These are phyloP conservation scores for Xylaria grammica DNA, from an alignment of 495 filamentous ascomycete genomes.

Conservation along the genomic window DNA sequence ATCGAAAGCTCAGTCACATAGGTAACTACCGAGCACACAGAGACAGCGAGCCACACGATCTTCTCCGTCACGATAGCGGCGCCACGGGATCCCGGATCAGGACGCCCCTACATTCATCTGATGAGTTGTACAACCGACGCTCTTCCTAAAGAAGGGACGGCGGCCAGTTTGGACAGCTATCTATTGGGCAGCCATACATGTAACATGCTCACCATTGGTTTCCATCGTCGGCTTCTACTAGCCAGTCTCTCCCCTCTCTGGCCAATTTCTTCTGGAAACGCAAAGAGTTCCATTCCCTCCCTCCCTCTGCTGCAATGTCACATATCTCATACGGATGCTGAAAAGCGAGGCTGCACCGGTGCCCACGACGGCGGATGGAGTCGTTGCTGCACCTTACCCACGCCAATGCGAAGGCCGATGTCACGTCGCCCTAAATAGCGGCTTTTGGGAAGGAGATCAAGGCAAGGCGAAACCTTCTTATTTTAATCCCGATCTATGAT, in stretches of 20 bases:
- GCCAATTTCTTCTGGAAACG: too few relatives aligned
- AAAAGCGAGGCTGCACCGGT: slow-evolving; percentile 17
- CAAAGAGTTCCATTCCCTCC: neutral
- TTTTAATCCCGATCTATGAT: neutral
- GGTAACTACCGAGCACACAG: too few relatives aligned
- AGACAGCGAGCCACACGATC: neutral
- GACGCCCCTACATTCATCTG: neutral
- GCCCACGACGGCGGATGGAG: neutral
- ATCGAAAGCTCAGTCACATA: too few relatives aligned
- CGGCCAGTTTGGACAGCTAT: neutral
- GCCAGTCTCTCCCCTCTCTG: neutral
- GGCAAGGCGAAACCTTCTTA: neutral
- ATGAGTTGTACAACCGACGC: slow-evolving; percentile 17
- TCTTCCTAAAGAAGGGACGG: neutral
- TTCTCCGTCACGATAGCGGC: neutral
- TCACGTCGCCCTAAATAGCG: neutral
- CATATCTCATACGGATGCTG: slow-evolving; percentile 4
- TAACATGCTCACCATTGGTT: neutral
- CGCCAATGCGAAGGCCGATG: neutral
- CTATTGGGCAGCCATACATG: slow-evolving; percentile 21
- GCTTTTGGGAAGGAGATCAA: neutral
- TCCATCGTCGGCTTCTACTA: neutral
- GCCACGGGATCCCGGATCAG: neutral
- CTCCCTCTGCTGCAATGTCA: neutral
- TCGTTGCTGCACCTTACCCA: slow-evolving; percentile 3